Base-by-base conservation (phyloP, 177 flowering plant species). In the Vitis hybrid region DNA sequence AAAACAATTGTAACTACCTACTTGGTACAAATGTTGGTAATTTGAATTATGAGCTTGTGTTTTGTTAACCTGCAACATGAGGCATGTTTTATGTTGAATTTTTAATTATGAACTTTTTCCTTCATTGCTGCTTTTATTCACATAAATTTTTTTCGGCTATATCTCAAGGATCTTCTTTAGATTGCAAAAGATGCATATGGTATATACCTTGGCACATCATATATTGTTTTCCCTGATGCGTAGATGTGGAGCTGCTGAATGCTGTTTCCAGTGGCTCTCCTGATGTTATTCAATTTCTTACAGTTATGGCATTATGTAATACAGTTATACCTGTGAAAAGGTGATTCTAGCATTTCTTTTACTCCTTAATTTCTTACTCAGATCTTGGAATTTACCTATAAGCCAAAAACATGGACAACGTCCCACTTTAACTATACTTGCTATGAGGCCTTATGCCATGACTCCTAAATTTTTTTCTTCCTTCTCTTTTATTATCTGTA, bases 301-400 rank as follows among this genome's bases (percentile, higher is more conserved):
- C 88, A 49, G 84, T 92, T 60, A 96, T 96, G 99, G 93, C 99
- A 54, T 74, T 90, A 73, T 96, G 99, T 79, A 96, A 96, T 73
- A 96, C 99, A 50, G 99, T 96, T 55, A 72, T 92, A 70, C 99
- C 99, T 62, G 74, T 81, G 11, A 76, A 76, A 79, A 96, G 97
- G 99, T 91, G 74, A 77, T 64, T 68, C 65, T 69, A 32, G 19
- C 72, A 35, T 71, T 58, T 55, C 62, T 51, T 40, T 60, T 52
- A 48, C 46, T 7, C 46, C 46, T 60, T 51, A 51, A 62, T 18
- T 60, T 56, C 50, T 59, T 14, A 18, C 49, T 62, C 13, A 6
- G 11, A 35, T 27, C n/a, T 68, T 57, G 54, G 1, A 8, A 7
- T 70, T 40, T 68, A 30, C 24, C 59, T 60, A n/a, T 55, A 55